Base-by-base conservation (phyloP, 2,329 filamentous ascomycete genomes). In the Cordyceps farinosa region DNA sequence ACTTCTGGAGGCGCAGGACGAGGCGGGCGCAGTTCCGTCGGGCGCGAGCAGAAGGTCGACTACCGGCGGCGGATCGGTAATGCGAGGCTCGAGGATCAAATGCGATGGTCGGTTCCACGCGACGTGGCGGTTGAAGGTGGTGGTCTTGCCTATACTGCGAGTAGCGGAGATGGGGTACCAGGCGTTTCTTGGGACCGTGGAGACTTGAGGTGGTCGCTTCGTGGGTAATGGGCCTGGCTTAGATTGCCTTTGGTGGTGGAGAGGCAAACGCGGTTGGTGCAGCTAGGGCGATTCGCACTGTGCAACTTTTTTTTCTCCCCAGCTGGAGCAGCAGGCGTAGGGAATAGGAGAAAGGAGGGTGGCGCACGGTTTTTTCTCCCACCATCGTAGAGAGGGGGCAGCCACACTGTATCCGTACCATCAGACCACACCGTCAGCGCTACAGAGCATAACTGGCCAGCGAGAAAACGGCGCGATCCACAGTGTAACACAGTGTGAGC, bases 101-200 rank as follows among this genome's bases (percentile, higher is more conserved):
- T 53, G 58, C 58, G 38, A 61, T 44, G 38, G 48, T 61, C 48
- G 44, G 38, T 53, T 61, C 58, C 48, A 61, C 58, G 58, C 58
- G 58, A 61, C 48, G 48, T 61, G 58, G 58, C 38, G 58, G 58
- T 53, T 53, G 58, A 53, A 53, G 56, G 15, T 34, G 29, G 48
- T 50, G 58, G 29, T 45, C 38, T 61, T 52, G 47, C 36, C 55
- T 47, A 50, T 59, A 34, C 47, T 53, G 58, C 58, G 58, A 61
- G 29, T 48, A 61, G 58, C 58, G 48, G 58, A 61, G 58, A 61
- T 61, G 58, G 58, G 58, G 58, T 61, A 53, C 58, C 58, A 52
- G 30, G 58, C 38, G 36, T 53, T 53, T 53, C 48, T 53, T 61
- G 47, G 57, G 48, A 61, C 58, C 58, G 58, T 61, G 58, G 58